Conservation (phyloP, 495 filamentous ascomycete species). For the Tuber calosporum region DNA sequence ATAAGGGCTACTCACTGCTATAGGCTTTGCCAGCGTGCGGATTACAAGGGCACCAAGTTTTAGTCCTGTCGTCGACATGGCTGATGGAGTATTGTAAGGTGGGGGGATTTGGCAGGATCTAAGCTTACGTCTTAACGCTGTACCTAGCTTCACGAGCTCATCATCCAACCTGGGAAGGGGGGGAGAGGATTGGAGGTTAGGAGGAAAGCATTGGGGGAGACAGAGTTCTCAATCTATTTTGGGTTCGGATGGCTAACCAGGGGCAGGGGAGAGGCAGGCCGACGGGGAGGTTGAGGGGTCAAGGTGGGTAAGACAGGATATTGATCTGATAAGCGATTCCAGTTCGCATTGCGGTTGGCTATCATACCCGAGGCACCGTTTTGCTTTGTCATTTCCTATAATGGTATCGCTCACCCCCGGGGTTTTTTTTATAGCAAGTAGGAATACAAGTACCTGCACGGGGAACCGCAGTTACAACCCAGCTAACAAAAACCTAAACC, state of each 20-base stretch:
- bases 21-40: slow-evolving; percentile 64
- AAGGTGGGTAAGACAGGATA: background rate
- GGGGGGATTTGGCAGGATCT: background rate
- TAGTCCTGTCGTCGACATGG: slow-evolving; percentile 57
- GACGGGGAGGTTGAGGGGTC: background rate
- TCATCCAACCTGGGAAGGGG: background rate
- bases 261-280: background rate
- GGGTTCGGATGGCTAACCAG: background rate
- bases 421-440: too few species aligned
- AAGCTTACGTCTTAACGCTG: background rate
- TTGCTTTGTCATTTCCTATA: too few species aligned
- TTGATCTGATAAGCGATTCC: background rate
- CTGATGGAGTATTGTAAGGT: background rate
- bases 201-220: background rate
- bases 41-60: slow-evolving; percentile 64
- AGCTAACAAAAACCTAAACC: too few species aligned
- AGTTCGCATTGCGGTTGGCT: too few species aligned
- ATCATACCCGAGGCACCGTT: too few species aligned
- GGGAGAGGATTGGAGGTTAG: background rate
- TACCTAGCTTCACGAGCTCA: background rate
- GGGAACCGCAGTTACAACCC: too few species aligned
- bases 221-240: background rate
- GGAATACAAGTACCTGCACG: too few species aligned
- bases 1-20: slow-evolving; percentile 51
- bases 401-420: too few species aligned